A percentile compares a stretch with the other conserved stretches of the same genome.
These are phyloP conservation scores for Moricandia arvensis DNA, from an alignment of 345 rosid genomes.

Conservation along the genomic window DNA sequence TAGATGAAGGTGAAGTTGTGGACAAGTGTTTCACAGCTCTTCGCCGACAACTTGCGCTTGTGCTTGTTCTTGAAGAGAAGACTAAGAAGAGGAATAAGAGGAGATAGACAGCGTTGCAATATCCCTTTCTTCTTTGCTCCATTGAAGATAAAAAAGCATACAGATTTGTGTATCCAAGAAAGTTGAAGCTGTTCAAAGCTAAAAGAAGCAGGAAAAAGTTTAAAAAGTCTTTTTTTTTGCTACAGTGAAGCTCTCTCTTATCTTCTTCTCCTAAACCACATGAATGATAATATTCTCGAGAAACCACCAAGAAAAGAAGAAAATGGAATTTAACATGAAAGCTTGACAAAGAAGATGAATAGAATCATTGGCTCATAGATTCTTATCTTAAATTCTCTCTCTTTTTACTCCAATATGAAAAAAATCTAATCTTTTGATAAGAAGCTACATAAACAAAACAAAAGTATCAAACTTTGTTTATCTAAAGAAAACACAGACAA, in stretches of 20 bases:
- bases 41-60: slow-evolving; percentile 51
- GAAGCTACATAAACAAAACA: not conserved
- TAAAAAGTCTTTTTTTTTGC: slow-evolving; percentile 1
- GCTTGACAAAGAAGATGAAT: not conserved
- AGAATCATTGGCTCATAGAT: slow-evolving; percentile 20
- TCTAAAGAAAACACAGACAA: not conserved
- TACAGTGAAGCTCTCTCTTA: slow-evolving; percentile 31
- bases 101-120: slow-evolving; percentile 17
- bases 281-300: slow-evolving; percentile 23
- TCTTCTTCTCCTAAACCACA: slow-evolving; percentile 27
- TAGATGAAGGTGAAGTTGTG: slow-evolving; percentile 36
- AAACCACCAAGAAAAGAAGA: slow-evolving; percentile 18
- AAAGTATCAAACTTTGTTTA: slow-evolving; percentile 20
- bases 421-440: not conserved
- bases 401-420: not conserved
- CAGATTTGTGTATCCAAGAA: slow-evolving; percentile 31
- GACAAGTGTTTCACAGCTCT: slow-evolving; percentile 48
- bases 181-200: slow-evolving; percentile 30
- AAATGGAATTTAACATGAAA: not conserved
- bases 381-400: slow-evolving; percentile 28
- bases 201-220: slow-evolving; percentile 18
- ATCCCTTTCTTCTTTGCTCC: slow-evolving; percentile 46
- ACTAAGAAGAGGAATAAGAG: slow-evolving; percentile 39
- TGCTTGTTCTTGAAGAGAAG: slow-evolving; percentile 19
- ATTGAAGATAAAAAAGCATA: slow-evolving; percentile 37